Evolutionary conservation across 2,329 filamentous ascomycete genomes (phyloP), one percentile per base, ranked within the genome.

Genomic region (Arthrobotrys iridis): DNA sequence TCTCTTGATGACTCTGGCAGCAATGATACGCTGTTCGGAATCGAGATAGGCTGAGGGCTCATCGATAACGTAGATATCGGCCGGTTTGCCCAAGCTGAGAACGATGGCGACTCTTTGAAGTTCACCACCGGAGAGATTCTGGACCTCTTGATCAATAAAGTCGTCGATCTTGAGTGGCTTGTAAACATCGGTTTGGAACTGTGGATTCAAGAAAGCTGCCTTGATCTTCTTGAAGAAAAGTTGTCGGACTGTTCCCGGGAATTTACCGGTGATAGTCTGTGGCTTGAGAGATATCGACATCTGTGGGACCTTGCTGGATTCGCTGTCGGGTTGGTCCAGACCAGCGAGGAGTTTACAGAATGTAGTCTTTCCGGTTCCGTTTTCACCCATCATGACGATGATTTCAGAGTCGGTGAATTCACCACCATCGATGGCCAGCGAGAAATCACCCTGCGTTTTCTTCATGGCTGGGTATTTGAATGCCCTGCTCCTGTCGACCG

Each of bases 221-320:
- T 97, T 97, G 84, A 99, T 99, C 86, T 95, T 94, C 90, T 99
- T 99, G 89, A 98, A 97, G 87, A 99, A 98, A 58, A 99, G 88
- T 83, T 97, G 93, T 77, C 95, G 93, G 71, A 99, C 95, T 40
- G 94, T 99, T 77, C 96, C 95, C 78, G 93, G 90, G 82, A 97
- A 99, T 84, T 97, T 99, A 81, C 95, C 95, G 1, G 93, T 99
- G 81, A 99, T 99, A 81, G 96, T 99, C 86, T 99, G 95, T 18
- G 96, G 96, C 87, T 99, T 99, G 93, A 98, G 96, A 85, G 90
- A 93, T 82, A 99, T 97, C 85, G 91, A 93, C 93, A 99, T 96
- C 79, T 92, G 89, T 13, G 95, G 95, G 13, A 99, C 88, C 80
- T 88, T 88, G 80, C 88, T 86, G 78, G 86, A 89, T 79, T 88